A percentile compares a stretch with the other conserved stretches of the same genome.
Evolutionary conservation across 2,329 filamentous ascomycete genomes (phyloP).

Genomic region (Talaromyces sp.): DNA sequence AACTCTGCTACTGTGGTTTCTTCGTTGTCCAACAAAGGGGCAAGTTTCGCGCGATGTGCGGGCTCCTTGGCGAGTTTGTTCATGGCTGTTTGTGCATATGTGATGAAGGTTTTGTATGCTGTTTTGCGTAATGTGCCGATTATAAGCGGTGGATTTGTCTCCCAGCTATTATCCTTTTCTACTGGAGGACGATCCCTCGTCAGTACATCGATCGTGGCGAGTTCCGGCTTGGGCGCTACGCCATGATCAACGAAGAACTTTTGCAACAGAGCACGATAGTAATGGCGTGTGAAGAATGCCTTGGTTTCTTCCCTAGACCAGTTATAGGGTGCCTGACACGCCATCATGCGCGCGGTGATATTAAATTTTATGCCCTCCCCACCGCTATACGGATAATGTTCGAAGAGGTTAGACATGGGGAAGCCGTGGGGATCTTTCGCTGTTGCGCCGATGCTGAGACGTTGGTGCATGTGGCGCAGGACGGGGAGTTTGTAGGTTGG

Average conservation of each 20-base stretch:
- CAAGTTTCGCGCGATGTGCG: conserved; percentile 60
- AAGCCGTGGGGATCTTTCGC: conserved; percentile 88
- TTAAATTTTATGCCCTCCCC: conserved; percentile 74
- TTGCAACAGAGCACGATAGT: conserved; percentile 86
- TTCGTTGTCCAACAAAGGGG: conserved; percentile 58
- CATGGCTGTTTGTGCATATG: conserved; percentile 79
- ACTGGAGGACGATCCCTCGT: not conserved
- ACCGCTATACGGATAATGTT: conserved; percentile 53
- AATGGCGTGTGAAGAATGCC: conserved; percentile 87
- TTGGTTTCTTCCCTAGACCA: conserved; percentile 82
- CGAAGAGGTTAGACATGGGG: conserved; percentile 77
- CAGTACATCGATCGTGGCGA: conserved; percentile 30
- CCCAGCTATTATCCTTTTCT: conserved; percentile 37
- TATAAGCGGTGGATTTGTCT: conserved; percentile 67
- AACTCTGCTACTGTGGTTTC: conserved; percentile 74
- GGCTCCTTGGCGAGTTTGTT: conserved; percentile 67
- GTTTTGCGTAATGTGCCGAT: conserved; percentile 80
- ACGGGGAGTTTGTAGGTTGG: conserved; percentile 81
- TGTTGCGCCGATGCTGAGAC: conserved; percentile 65
- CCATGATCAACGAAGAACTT: conserved; percentile 85
- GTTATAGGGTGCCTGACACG: conserved; percentile 89
- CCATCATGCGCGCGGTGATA: conserved; percentile 97
- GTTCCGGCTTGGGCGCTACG: conserved; percentile 62
- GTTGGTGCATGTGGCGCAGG: conserved; percentile 70
- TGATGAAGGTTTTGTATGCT: conserved; percentile 71